These are phyloP conservation scores for Lactarius akahatsu DNA, from an alignment of 768 basidiomycete species.

Conservation along the genomic window DNA sequence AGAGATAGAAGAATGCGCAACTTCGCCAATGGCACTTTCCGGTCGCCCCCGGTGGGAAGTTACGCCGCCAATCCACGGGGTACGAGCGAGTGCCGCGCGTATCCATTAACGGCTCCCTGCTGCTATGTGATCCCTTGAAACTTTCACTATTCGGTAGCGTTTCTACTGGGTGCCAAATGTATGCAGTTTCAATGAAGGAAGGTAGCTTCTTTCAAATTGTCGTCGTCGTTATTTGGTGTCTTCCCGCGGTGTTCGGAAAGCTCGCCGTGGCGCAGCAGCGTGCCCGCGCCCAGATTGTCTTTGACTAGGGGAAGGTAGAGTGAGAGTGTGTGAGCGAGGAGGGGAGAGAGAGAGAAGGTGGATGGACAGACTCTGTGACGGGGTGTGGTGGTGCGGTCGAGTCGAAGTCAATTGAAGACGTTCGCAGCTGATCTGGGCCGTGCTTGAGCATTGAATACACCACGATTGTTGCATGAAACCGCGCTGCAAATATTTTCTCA, in stretches of 20 bases:
- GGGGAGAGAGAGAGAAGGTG: not conserved
- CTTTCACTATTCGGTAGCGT: not conserved
- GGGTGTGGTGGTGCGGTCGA: not conserved
- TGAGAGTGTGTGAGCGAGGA: not conserved
- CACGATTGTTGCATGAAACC: not conserved
- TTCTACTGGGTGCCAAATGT: not conserved
- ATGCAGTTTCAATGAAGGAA: not conserved
- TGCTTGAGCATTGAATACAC: not conserved
- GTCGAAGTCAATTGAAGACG: not conserved
- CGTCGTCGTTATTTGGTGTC: not conserved
- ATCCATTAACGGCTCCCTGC: not conserved
- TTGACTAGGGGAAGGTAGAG: not conserved
- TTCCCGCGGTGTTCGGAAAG: not conserved
- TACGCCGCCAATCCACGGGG: not conserved
- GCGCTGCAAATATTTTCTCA: not conserved
- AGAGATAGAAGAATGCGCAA: not conserved
- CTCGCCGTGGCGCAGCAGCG: not conserved
- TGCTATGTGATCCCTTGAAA: not conserved
- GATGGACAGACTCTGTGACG: not conserved
- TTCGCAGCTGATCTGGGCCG: not conserved
- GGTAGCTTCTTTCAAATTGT: not conserved
- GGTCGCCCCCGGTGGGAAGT: not conserved
- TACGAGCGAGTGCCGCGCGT: not conserved
- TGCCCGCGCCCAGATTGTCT: conserved; percentile 1
- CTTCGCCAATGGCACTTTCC: not conserved